phyloP scores from a whole-genome alignment of 1,139 yeast genomes.

The Hansenula sp. region DNA sequence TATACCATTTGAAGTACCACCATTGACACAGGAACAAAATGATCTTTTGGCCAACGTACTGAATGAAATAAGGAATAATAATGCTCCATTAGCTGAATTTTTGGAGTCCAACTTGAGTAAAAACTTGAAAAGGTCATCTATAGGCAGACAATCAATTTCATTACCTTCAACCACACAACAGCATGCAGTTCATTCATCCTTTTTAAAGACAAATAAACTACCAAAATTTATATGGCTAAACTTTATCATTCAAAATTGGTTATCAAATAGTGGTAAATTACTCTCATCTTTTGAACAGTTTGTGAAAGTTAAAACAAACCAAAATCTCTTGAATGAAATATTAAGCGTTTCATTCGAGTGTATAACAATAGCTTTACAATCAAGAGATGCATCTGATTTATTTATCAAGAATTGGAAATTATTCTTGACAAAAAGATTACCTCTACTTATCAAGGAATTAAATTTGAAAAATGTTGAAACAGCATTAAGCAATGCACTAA shows the following conservation, averaged over 20 bases:
- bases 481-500: conserved; percentile 15
- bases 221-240: conserved; percentile 22
- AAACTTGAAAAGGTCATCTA: conserved; percentile 11
- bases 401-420: conserved; percentile 19
- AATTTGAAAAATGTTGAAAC: conserved; percentile 20
- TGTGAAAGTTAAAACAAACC: conserved; percentile 20
- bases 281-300: conserved; percentile 19
- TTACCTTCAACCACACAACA: neutral
- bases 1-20: conserved; percentile 4
- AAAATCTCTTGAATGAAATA: conserved; percentile 20
- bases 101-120: conserved; percentile 10
- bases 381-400: conserved; percentile 2
- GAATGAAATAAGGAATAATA: conserved; percentile 2
- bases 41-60: conserved; percentile 11
- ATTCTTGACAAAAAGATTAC: conserved; percentile 18
- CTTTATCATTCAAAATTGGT: conserved; percentile 16
- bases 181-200: conserved; percentile 11
- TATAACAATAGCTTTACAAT: conserved; percentile 13
- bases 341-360: conserved; percentile 20
- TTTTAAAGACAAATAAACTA: conserved; percentile 17
- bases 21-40: conserved; percentile 11
- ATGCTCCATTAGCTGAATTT: conserved; percentile 8
- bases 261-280: conserved; percentile 13
- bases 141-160: conserved; percentile 6
- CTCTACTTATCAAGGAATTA: conserved; percentile 16